Base-by-base conservation (phyloP, 441 rosid genomes). In the Cnidoscolus chayamansa region DNA sequence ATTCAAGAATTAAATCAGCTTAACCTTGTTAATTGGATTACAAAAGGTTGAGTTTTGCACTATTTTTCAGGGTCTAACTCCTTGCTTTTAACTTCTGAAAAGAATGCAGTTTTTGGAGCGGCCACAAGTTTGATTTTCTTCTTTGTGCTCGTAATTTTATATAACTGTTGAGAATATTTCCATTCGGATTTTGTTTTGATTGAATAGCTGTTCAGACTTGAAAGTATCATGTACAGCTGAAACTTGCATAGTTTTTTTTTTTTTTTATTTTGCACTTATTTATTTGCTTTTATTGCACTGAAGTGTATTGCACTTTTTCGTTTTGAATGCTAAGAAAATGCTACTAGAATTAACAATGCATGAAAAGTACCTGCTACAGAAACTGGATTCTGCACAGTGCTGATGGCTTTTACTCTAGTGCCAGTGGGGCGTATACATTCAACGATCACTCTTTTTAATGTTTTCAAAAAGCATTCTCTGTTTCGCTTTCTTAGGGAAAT, bases 401-500 rank as follows among this genome's bases (percentile, higher is more conserved):
- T 35, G 37, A 35, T 35, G 37, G 37, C 37, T 35, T 35, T 35
- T 2, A 35, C 37, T 2, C 37, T 35, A 35, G 37, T 35, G 37
- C 37, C 37, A 2, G 37, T n/a, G 7, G 40, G 61, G 19, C 12
- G 51, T 35, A 37, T 43, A 63, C 19, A 47, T 19, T 19, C 37
- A 0, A 0, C 58, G 43, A 43, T 16, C 25, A 31, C 69, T 62
- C 10, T 47, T 48, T 40, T 16, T 20, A 15, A 25, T 25, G 43
- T 37, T 47, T 51, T 51, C 15, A 9, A 17, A 37, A 30, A 16
- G 6, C 12, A 13, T 62, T 12, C 31, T 7, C 8, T 48, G 19
- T 51, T 56, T 65, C n/a, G 55, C 16, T n/a, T 54, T 67, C 60
- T 11, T 66, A 76, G 17, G 57, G 58, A 37, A 61, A 37, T 68